Percentiles rank a stretch among this genome's conserved stretches.
phyloP scores from a whole-genome alignment of 495 filamentous ascomycete genomes.

The Penicillium robsamsonii region DNA sequence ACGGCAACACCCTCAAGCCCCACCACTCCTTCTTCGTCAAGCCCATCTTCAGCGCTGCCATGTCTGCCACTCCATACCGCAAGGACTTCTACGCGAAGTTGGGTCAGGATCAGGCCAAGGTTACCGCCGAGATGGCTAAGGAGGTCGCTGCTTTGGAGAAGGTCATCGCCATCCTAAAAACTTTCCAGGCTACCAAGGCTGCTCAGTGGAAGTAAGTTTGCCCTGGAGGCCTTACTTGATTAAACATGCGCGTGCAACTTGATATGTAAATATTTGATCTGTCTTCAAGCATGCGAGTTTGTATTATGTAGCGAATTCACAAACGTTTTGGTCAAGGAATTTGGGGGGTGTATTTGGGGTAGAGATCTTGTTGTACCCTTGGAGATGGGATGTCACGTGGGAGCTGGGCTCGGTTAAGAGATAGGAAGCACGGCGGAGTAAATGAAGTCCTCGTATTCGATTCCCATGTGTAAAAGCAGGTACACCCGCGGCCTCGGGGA shows the following conservation, averaged over 20 bases:
- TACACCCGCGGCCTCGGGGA: too few species aligned
- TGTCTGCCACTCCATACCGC: slow-evolving; percentile 88
- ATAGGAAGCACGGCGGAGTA: background rate
- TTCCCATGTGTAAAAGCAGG: too few species aligned
- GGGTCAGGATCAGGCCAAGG: slow-evolving; percentile 58
- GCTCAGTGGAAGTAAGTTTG: slow-evolving; percentile 59
- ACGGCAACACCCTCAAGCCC: slow-evolving; percentile 79
- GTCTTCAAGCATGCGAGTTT: slow-evolving; percentile 18
- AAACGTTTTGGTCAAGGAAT: background rate
- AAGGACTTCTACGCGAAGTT: slow-evolving; percentile 88
- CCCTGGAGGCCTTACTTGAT: slow-evolving; percentile 8
- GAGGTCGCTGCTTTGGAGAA: slow-evolving; percentile 77
- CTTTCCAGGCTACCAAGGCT: slow-evolving; percentile 65
- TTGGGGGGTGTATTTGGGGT: background rate
- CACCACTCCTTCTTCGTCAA: slow-evolving; percentile 86
- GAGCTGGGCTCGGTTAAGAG: background rate
- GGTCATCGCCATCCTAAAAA: slow-evolving; percentile 71
- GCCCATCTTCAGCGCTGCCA: slow-evolving; percentile 85
- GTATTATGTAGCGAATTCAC: slow-evolving; percentile 19
- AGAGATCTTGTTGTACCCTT: background rate
- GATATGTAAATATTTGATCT: slow-evolving; percentile 37
- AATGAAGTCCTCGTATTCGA: background rate
- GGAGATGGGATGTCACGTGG: background rate
- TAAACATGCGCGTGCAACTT: slow-evolving; percentile 14
- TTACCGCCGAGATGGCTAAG: slow-evolving; percentile 56